These are phyloP conservation scores for Penicillium bialowiezense DNA, from an alignment of 495 filamentous ascomycete species.

Conservation along the genomic window DNA sequence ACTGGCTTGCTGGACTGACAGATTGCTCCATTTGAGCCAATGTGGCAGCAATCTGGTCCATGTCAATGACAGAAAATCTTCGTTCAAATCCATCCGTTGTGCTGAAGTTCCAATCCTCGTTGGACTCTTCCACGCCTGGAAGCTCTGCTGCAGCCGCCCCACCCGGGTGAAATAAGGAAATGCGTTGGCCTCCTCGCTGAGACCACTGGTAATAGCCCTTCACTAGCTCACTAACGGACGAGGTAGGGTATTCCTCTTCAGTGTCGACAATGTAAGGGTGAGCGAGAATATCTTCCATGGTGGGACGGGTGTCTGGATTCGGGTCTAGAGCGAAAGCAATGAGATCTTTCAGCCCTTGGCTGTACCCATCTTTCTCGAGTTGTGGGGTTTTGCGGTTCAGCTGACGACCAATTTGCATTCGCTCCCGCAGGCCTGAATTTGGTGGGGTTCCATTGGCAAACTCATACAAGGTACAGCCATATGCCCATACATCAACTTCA, in stretches of 20 bases:
- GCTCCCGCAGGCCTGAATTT: slow-evolving; percentile 46
- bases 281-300: slow-evolving; percentile 48
- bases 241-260: slow-evolving; percentile 64
- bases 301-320: slow-evolving; percentile 69
- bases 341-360: slow-evolving; percentile 66
- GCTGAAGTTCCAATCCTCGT: slow-evolving; percentile 90
- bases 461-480: slow-evolving; percentile 86
- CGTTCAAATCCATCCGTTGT: slow-evolving; percentile 82
- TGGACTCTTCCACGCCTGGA: slow-evolving; percentile 35
- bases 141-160: slow-evolving; percentile 67
- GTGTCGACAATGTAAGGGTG: slow-evolving; percentile 56
- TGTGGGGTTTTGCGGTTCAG: slow-evolving; percentile 59
- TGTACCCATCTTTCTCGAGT: slow-evolving; percentile 74
- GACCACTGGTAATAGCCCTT: slow-evolving; percentile 85
- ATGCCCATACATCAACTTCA: slow-evolving; percentile 93
- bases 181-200: slow-evolving; percentile 73
- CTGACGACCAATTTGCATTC: slow-evolving; percentile 58
- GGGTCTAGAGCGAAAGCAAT: slow-evolving; percentile 78
- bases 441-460: slow-evolving; percentile 89
- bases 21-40: slow-evolving; percentile 38
- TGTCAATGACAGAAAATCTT: slow-evolving; percentile 45
- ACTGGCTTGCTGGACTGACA: slow-evolving; percentile 25
- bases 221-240: slow-evolving; percentile 68
- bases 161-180: slow-evolving; percentile 73
- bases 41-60: slow-evolving; percentile 44